phyloP scores from a whole-genome alignment of 139 green algal genomes.

The Chlorella sorokiniana region DNA sequence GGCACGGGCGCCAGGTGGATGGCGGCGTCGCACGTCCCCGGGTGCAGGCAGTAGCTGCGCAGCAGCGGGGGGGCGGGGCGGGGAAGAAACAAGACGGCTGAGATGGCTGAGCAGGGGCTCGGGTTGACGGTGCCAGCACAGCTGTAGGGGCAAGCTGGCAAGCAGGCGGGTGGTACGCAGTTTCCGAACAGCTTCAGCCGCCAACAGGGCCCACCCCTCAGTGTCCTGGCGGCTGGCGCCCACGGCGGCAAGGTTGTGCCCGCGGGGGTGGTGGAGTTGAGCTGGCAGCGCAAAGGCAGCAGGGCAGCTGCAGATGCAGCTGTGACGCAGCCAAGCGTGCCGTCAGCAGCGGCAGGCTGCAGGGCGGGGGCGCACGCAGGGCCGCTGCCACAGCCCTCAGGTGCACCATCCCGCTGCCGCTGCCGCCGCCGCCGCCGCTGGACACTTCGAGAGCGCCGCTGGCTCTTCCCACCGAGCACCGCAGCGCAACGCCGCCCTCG shows the following conservation, averaged over 20 bases:
- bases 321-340: background rate
- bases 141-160: too few species aligned
- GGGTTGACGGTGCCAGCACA: background rate
- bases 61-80: background rate
- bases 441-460: background rate
- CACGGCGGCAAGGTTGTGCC: slow-evolving; percentile 2
- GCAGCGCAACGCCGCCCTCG: background rate
- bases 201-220: background rate
- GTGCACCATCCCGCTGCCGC: background rate
- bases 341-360: background rate
- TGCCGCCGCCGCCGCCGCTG: background rate
- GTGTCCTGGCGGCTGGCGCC: background rate
- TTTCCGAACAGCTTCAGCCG: background rate
- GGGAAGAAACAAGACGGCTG: background rate
- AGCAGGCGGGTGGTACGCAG: background rate
- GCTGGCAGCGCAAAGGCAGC: background rate
- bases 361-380: too few species aligned
- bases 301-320: background rate
- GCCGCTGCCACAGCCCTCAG: background rate
- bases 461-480: background rate
- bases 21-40: slow-evolving; percentile 49
- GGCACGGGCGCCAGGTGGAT: slow-evolving; percentile 63
- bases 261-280: too few species aligned
- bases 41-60: slow-evolving; percentile 30
- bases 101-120: background rate